Conservation (phyloP, 2,329 filamentous ascomycete genomes). For the Fusarium napiforme region DNA sequence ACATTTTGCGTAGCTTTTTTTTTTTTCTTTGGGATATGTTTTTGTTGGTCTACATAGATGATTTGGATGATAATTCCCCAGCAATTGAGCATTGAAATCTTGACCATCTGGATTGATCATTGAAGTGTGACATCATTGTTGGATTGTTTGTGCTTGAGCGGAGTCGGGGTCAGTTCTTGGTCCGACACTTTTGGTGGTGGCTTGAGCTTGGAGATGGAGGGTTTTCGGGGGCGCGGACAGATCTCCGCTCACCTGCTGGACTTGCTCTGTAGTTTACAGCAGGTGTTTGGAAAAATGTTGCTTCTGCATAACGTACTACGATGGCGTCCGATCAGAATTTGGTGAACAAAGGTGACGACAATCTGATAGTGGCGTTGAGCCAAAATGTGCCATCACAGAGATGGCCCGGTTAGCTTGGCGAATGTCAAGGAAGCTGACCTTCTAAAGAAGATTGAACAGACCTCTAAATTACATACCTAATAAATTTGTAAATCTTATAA, state of each 20-base stretch:
- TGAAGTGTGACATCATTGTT: not conserved
- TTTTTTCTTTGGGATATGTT: constrained; percentile 3
- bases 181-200: not conserved
- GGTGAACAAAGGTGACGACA: not conserved
- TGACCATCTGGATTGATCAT: not conserved
- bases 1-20: constrained; percentile 23
- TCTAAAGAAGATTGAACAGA: not conserved
- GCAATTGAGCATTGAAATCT: constrained; percentile 25
- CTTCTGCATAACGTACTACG: rapidly evolving
- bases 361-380: not conserved
- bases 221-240: not conserved
- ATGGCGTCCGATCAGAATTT: rapidly evolving
- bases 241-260: not conserved
- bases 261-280: not conserved
- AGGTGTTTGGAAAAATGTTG: not conserved
- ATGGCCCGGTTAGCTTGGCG: not conserved
- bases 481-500: too few species aligned
- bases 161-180: not conserved
- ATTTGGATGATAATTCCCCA: constrained; percentile 19
- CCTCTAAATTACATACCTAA: too few species aligned
- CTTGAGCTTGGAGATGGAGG: not conserved
- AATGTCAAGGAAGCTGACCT: not conserved
- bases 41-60: constrained; percentile 22
- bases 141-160: not conserved
- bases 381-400: rapidly evolving